Conservation (phyloP, 2,329 filamentous ascomycete genomes). For the Mariannaea sp. region DNA sequence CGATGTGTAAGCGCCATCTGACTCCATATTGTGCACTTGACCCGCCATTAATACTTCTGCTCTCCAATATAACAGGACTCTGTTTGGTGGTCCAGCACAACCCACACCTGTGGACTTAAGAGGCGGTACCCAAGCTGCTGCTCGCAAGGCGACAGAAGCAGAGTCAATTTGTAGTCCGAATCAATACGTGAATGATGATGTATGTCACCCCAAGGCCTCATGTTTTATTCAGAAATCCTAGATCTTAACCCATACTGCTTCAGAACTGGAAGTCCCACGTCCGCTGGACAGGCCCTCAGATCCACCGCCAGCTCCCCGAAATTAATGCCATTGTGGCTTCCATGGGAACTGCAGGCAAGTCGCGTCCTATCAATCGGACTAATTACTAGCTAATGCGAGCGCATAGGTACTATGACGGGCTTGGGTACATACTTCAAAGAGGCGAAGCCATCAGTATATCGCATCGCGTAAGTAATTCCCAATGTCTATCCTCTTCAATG, state of each 20-base stretch:
- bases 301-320: conserved; percentile 59
- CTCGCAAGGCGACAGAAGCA: conserved; percentile 38
- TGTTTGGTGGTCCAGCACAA: conserved; percentile 43
- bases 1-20: conserved; percentile 34
- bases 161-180: conserved; percentile 40
- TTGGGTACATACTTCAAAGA: conserved; percentile 56
- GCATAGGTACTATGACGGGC: conserved; percentile 50
- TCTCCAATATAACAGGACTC: conserved; percentile 27
- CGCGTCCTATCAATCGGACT: rapidly evolving
- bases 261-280: conserved; percentile 60
- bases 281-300: conserved; percentile 64
- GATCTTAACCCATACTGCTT: conserved; percentile 1
- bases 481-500: no score
- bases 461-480: conserved; percentile 42
- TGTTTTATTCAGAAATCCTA: background rate
- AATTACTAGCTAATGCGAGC: background rate
- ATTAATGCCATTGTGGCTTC: conserved; percentile 60
- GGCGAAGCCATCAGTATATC: conserved; percentile 53
- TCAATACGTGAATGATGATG: conserved; percentile 43
- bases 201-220: conserved; percentile 9
- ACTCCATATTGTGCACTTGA: no score
- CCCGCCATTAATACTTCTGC: conserved; percentile 13
- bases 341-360: conserved; percentile 54
- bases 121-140: conserved; percentile 40
- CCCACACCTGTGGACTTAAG: conserved; percentile 41